Evolutionary conservation across 2,329 filamentous ascomycete genomes (phyloP).

Genomic region (Ophiostoma quercus): DNA sequence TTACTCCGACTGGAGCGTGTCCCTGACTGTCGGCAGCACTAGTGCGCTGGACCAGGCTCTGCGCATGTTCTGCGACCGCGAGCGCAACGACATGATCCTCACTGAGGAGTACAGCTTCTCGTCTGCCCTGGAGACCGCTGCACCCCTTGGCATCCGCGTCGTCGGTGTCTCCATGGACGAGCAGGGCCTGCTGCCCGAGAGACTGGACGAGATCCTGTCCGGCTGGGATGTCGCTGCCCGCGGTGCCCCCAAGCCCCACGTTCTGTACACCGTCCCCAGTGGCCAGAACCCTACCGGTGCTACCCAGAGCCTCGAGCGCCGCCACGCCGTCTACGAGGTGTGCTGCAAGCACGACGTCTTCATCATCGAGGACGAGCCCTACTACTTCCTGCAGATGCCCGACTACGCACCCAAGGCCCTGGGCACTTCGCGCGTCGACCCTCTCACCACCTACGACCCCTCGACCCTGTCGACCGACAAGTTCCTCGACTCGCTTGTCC

Average conservation of each 20-base stretch:
- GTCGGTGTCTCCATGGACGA: slow-evolving; percentile 50
- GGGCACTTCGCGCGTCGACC: slow-evolving; percentile 2
- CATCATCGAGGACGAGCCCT: slow-evolving; percentile 90
- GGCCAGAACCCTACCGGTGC: slow-evolving; percentile 90
- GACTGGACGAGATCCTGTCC: slow-evolving; percentile 47
- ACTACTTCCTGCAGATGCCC: slow-evolving; percentile 89
- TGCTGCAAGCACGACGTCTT: slow-evolving; percentile 78
- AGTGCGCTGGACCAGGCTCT: slow-evolving; percentile 77
- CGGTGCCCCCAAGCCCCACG: slow-evolving; percentile 46
- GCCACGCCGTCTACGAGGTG: slow-evolving; percentile 68
- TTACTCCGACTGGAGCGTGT: slow-evolving; percentile 85
- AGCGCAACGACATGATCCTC: slow-evolving; percentile 69
- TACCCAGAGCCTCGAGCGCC: slow-evolving; percentile 64
- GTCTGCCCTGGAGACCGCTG: slow-evolving; percentile 57
- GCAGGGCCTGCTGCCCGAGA: slow-evolving; percentile 48
- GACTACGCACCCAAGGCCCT: slow-evolving; percentile 52
- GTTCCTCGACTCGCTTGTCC: slow-evolving; percentile 68
- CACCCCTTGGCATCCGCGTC: slow-evolving; percentile 48
- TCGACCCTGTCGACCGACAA: slow-evolving; percentile 42
- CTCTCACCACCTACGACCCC: slow-evolving; percentile 13
- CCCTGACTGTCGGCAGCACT: slow-evolving; percentile 79
- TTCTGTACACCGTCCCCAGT: slow-evolving; percentile 60
- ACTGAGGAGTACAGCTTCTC: slow-evolving; percentile 92
- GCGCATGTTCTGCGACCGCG: slow-evolving; percentile 68
- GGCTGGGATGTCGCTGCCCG: slow-evolving; percentile 45